Percentiles rank a stretch among this genome's conserved stretches.
These are phyloP conservation scores for Termitomyces sp. DNA, from an alignment of 768 basidiomycete genomes.

Conservation along the genomic window DNA sequence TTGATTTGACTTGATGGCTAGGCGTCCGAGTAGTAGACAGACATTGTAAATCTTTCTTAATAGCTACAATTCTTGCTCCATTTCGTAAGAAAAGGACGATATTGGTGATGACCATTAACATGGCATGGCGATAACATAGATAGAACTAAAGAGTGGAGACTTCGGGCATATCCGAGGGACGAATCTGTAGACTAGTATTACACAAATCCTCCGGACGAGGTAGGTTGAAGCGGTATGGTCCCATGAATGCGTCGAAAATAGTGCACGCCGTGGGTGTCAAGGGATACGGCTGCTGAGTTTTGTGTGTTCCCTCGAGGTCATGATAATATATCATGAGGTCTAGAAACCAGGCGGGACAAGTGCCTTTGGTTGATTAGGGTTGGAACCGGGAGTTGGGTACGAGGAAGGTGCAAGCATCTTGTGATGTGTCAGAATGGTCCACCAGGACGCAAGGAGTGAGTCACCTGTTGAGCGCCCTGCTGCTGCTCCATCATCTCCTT, in stretches of 20 bases:
- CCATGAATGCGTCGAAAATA: conserved; percentile 16
- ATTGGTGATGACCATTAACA: background rate
- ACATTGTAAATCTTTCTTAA: conserved; percentile 14
- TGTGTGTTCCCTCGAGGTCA: conserved; percentile 18
- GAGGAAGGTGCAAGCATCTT: conserved; percentile 76
- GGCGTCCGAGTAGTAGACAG: conserved; percentile 23
- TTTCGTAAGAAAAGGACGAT: conserved; percentile 2
- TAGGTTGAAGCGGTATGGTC: conserved; percentile 8
- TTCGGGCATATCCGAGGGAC: conserved; percentile 8
- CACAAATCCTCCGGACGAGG: conserved; percentile 13
- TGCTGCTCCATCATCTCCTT: conserved; percentile 92
- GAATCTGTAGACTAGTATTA: conserved; percentile 18
- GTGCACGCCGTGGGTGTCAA: conserved; percentile 22
- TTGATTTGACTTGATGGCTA: conserved; percentile 14
- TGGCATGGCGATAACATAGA: conserved; percentile 13
- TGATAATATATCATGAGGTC: conserved; percentile 20
- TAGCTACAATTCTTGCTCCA: conserved; percentile 21
- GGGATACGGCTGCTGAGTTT: conserved; percentile 16
- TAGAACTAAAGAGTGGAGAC: conserved; percentile 15
- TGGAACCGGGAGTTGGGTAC: conserved; percentile 44
- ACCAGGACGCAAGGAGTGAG: conserved; percentile 24
- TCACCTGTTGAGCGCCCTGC: conserved; percentile 87
- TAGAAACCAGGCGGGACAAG: conserved; percentile 88
- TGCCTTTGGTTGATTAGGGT: conserved; percentile 47
- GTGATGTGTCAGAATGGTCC: conserved; percentile 16